Base-by-base conservation (phyloP, 2,329 filamentous ascomycete species). In the Ambrosiella xylebori region DNA sequence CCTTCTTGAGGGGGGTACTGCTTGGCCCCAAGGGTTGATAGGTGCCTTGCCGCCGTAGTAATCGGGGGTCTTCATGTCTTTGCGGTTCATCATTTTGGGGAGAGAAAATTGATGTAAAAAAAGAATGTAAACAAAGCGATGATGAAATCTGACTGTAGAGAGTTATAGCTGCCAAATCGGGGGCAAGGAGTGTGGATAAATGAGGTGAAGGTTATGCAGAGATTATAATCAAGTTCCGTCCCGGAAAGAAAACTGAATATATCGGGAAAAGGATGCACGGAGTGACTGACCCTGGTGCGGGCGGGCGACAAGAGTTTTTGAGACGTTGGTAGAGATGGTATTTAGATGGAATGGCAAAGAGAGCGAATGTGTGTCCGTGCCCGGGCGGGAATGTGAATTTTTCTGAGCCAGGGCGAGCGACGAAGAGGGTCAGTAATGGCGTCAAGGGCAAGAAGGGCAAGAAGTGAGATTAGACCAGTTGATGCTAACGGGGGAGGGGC, bases 381-480 rank as follows among this genome's bases (percentile, higher is more conserved):
- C 50, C 54, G 55, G 39, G 59, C 54, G 58, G 59, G 59, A 60
- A 60, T 60, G 59, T 57, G 59, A 60, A 60, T 58, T 60, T 60
- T 60, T 60, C 52, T 57, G 56, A 36, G 38, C 58, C 57, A 60
- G 55, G 59, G 59, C 37, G 40, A 54, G 52, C 15, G 37, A 54
- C 52, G 52, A 38, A 54, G 37, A 40, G 39, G 52, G 50, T 40
- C 36, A 54, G 27, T 54, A 41, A 58, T 54, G 56, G 59, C 52
- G 53, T 56, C 35, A 54, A 56, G 39, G 19, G 37, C 47, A 50
- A 57, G 52, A 54, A 56, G 39, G 19, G 37, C 47, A 50, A 57
- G 52, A 36, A 56, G 56, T 60, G 51, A 52, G 52, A 58, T 57
- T 51, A 54, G 47, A 19, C 45, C 45, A 52, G 17, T 41, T 45